These are phyloP conservation scores for Phytophthora rubi DNA, from an alignment of 352 stramenopile species.

Conservation along the genomic window DNA sequence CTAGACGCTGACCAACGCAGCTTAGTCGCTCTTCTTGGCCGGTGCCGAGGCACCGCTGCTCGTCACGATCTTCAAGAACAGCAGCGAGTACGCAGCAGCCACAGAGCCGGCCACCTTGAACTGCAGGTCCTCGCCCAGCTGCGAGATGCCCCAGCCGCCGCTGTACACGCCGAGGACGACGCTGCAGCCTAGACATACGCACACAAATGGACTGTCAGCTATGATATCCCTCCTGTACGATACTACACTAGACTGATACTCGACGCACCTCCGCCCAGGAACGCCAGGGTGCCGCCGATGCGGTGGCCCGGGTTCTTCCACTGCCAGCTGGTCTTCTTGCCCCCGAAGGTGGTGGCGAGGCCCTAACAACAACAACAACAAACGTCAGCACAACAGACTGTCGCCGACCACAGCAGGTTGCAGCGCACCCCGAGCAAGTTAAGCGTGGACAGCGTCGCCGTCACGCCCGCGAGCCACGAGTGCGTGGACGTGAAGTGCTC, in stretches of 20 bases:
- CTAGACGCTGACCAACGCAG: too few species aligned
- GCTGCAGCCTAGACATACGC: constrained; percentile 30
- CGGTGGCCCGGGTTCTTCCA: constrained; percentile 77
- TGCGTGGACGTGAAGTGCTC: constrained; percentile 75
- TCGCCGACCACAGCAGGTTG: not conserved
- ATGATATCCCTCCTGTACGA: not conserved
- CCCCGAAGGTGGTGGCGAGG: constrained; percentile 55
- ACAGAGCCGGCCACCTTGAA: constrained; percentile 50
- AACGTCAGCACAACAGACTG: not conserved
- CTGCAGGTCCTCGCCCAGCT: constrained; percentile 58
- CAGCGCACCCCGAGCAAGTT: constrained; percentile 65
- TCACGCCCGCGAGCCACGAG: constrained; percentile 67
- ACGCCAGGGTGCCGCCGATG: constrained; percentile 58
- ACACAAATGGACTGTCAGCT: not conserved
- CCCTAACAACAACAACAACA: constrained; percentile 34
- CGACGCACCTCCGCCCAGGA: constrained; percentile 51
- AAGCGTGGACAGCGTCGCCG: constrained; percentile 51
- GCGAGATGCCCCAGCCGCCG: constrained; percentile 51
- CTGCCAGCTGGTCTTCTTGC: constrained; percentile 72
- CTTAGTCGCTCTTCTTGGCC: constrained; percentile 13
- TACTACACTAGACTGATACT: not conserved
- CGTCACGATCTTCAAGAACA: constrained; percentile 50
- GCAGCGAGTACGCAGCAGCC: constrained; percentile 46
- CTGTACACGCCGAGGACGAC: constrained; percentile 65
- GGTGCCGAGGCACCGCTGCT: constrained; percentile 3